Evolutionary conservation across 2,329 filamentous ascomycete species (phyloP).

Genomic region (Alternaria brassicae): DNA sequence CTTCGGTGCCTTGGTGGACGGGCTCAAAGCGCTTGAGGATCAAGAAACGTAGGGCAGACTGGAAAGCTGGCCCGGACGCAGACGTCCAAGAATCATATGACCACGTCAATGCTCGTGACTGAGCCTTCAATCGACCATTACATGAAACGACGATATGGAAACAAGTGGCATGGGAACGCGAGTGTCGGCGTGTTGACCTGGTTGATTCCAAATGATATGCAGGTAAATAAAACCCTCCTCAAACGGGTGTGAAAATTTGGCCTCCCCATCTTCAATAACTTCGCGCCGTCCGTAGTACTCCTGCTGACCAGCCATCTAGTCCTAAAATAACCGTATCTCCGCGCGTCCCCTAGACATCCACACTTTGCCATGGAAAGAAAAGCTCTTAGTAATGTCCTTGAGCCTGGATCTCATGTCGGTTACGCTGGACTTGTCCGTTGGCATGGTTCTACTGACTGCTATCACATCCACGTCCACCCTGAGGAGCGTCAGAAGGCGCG

Average conservation of each 20-base stretch:
- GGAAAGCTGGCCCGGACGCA: background rate
- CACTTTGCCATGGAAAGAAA: background rate
- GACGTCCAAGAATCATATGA: background rate
- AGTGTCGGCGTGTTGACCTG: background rate
- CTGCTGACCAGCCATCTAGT: background rate
- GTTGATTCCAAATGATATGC: conserved; percentile 8
- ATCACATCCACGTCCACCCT: conserved; percentile 3
- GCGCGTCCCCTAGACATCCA: conserved; percentile 9
- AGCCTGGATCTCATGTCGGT: background rate
- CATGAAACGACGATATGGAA: background rate
- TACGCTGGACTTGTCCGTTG: background rate
- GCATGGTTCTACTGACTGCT: background rate
- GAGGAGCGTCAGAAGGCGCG: conserved; percentile 4
- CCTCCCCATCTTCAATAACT: background rate
- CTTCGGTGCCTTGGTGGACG: conserved; percentile 36
- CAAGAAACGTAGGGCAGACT: conserved; percentile 10
- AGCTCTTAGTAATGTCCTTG: background rate
- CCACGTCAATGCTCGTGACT: background rate
- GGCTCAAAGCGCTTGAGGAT: conserved; percentile 37
- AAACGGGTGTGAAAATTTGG: conserved; percentile 29
- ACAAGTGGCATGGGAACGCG: background rate
- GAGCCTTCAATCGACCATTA: background rate
- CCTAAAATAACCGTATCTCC: background rate
- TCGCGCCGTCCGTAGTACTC: background rate
- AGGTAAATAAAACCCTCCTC: conserved; percentile 23